Evolutionary conservation across 345 rosid species (phyloP), one percentile per base, ranked within the genome.

Genomic region (Erysimum cheiranthoides): DNA sequence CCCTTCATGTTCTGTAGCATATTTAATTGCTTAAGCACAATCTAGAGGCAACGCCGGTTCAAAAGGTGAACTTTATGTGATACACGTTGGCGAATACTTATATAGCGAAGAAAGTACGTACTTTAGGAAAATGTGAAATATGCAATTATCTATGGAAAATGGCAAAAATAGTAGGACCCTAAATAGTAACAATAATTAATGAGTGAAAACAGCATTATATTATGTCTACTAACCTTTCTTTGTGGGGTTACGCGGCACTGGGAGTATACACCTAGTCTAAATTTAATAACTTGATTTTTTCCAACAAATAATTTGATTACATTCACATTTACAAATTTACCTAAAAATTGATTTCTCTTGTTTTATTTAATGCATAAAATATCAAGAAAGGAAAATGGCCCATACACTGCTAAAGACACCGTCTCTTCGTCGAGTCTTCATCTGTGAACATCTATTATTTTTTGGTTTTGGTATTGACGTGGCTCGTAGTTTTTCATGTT

Each of bases 311-410:
- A 63, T 21, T 21, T 36, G 34, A 60, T 59, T 13, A 59, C 25
- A 46, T 49, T 60, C 67, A 60, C 75, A 60, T 60, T 71, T 45
- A 32, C 32, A 8, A 7, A 36, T 71, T 25, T 5, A 25, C 38
- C 8, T 5, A 8, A 1, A 17, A 18, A 3, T 10, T 52, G 39
- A 47, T 34, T 46, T 7, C 0, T 42, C 10, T 60, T 9, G 10
- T 14, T 12, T 21, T 21, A 21, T 21, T 21, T 21, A 21, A 45
- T 25, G 47, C 17, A 31, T 32, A 32, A 56, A 40, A 31, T 18
- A 42, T 42, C 0, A 17, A 31, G 27, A 43, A 31, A 6, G n/a
- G 16, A 32, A 35, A 58, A 45, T 59, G 36, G 56, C 21, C 56
- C 65, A 31, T 27, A 31, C 56, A 12, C 54, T 56, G 64, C 52